Base-by-base conservation (phyloP, 257 asterid species). In the Thymus quinquecostatus region DNA sequence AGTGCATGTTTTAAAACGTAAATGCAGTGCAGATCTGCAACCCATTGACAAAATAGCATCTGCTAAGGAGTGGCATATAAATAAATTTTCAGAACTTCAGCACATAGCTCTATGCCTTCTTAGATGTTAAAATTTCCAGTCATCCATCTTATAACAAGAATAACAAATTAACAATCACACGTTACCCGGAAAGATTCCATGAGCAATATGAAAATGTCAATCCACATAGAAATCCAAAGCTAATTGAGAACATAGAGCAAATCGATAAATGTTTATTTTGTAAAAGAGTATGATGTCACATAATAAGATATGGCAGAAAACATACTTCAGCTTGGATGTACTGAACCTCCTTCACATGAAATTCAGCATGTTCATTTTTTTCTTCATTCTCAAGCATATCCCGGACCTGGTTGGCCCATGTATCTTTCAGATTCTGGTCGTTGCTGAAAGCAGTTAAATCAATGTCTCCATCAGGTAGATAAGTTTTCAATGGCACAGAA, bases 321-420 rank as follows among this genome's bases (percentile, higher is more conserved):
- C 83, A 70, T 86, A 95, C 99, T 76, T 95, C 98, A 60, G 99
- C 99, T 83, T 91, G 99, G 70, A 92, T 95, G 72, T 95, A 95
- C 78, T 95, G 99, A 78, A 95, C 97, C 83, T 95, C 99, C 92
- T 95, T 92, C 79, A 95, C 99, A 74, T 74, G 83, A 80, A 95
- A 95, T 81, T 91, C 98, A 67, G 99, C 98, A 73, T 88, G 82
- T 68, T 89, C 96, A 68, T 88, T 87, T 80, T 87, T 95, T 84
- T 89, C 98, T 83, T 95, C 99, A 27, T 80, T 89, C 87, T 89
- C 89, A 34, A 95, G 83, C 89, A 84, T 83, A 80, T 95, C 97
- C 6, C 95, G 87, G 53, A 92, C 97, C 79, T 82, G 94, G 78
- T 84, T 83, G 78, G 99, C 98, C 99, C 97, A 95, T 36, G 90